Base-by-base conservation (phyloP, 2,329 filamentous ascomycete species). In the Colletotrichum sp. region DNA sequence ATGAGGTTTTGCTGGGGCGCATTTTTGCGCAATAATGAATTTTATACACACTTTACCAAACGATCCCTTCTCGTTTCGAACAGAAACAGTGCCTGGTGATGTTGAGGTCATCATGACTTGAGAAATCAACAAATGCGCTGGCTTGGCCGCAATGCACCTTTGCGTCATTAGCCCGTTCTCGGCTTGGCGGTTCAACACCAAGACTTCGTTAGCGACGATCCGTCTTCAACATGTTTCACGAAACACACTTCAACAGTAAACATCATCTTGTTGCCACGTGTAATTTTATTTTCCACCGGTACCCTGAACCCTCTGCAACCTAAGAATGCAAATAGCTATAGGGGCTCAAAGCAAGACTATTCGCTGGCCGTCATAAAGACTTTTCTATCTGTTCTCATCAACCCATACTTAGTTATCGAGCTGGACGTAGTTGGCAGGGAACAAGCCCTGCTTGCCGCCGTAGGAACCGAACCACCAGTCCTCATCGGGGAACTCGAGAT, bases 391-490 rank as follows among this genome's bases (percentile, higher is more conserved):
- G 32, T 48, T 36, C n/a, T 38, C 48, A 18, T 65, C 65, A 55
- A 62, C 18, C 18, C 32, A 48, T 38, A 24, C 67, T 78, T 78
- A 85, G 77, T 82, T 77, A 79, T 91, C 85, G 70, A 93, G 84
- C 83, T 93, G 86, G 77, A 94, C 93, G 79, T 94, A 94, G 83
- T 94, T 94, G 82, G 92, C 90, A 15, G 93, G 93, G 91, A 99
- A 99, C 61, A 99, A 89, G 77, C 97, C 97, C 34, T 91, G 91
- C 73, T 93, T 91, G 66, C 96, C 96, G 30, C 93, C 89, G 84
- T 94, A 97, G 81, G 94, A 92, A 74, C 97, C 97, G 80, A 96
- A 94, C 97, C 97, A 99, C 97, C 97, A 99, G 83, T 99, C 97
- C 79, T 98, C 96, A 81, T 98, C 97, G 3, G 97, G 97, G 85